Evolutionary conservation across 768 basidiomycete species (phyloP), one percentile per base, ranked within the genome.

Genomic region (Lenzites betulinus): DNA sequence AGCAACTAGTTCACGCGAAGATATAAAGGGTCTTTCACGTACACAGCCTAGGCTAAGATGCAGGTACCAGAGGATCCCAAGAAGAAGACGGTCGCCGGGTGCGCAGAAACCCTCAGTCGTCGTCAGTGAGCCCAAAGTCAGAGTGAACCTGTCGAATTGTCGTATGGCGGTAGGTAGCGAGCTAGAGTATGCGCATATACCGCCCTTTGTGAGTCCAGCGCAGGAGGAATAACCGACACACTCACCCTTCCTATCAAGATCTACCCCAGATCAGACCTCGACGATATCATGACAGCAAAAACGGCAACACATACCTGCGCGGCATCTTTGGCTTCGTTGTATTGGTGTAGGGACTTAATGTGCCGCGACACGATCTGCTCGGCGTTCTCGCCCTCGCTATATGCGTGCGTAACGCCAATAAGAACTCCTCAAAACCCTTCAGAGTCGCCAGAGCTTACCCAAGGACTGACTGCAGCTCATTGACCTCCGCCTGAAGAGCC

Each of bases 261-360:
- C 92, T 93, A 38, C 4, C 15, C 36, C 8, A 33, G 11, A 33
- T 11, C 4, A 33, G 4, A 25, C 18, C 20, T 23, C n/a, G 22
- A 55, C 33, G 7, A 54, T 36, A 22, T 16, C 11, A 33, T 33
- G 11, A 33, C 30, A 11, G 11, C 3, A 22, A 46, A 0, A 36
- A 3, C 23, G 8, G 18, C 20, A 0, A 20, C 30, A 39, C 5
- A 44, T 50, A 85, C 90, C 85, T 92, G 91, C 0, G 89, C 80
- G 4, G 90, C 91, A 70, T 93, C 91, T 69, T 92, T 92, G 9
- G 89, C 83, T 70, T 92, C 91, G 61, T 92, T 92, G 62, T 92
- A 93, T 36, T 75, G 77, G 70, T 92, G 91, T 36, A 92, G 75
- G 3, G 90, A 76, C 64, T 81, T 82, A 70, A 92, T 92, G 66